Evolutionary conservation across 768 basidiomycete genomes (phyloP), one percentile per base, ranked within the genome.

Genomic region (Tremella fuciformis): DNA sequence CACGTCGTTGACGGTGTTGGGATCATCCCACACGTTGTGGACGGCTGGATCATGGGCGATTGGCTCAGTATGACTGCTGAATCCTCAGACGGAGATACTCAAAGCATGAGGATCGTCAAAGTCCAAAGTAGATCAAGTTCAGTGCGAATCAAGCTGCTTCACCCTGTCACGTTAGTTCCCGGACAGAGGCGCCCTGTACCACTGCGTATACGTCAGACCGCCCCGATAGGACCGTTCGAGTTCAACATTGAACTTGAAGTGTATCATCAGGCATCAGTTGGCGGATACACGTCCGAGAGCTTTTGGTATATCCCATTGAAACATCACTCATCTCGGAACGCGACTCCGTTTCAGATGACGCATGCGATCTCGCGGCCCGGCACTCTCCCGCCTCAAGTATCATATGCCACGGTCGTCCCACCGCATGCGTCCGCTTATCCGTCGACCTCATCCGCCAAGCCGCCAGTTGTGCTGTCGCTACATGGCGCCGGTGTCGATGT

Each of bases 401-500:
- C 72, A 2, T 73, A 69, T 53, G 71, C 70, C 21, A 69, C 74
- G 59, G 62, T 71, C 18, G 52, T 73, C 3, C 71, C 73, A 7
- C 75, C 73, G 16, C 18, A 18, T 8, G 25, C 34, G 26, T 11
- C 29, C 29, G 29, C 4, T 4, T 4, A 11, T 34, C 11, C 29
- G 1, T 19, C 21, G 2, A 8, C 51, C 41, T 3, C 29, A 11
- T 34, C 29, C 29, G 11, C 29, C 29, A 4, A 11, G 6, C 57
- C 61, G 19, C 61, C 57, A 7, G 91, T 57, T 86, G 57, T 74
- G 11, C 66, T 76, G 0, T 71, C 67, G 18, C 41, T 69, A 1
- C 76, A 94, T 74, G 92, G 92, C 1, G 91, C 92, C 1, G 91
- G 91, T 1, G 88, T 89, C 3, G 86, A 91, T 59, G 81, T 89